A percentile compares a stretch with the other conserved stretches of the same genome.
Evolutionary conservation across 352 stramenopile genomes (phyloP).

Genomic region (Pythium dissimile): DNA sequence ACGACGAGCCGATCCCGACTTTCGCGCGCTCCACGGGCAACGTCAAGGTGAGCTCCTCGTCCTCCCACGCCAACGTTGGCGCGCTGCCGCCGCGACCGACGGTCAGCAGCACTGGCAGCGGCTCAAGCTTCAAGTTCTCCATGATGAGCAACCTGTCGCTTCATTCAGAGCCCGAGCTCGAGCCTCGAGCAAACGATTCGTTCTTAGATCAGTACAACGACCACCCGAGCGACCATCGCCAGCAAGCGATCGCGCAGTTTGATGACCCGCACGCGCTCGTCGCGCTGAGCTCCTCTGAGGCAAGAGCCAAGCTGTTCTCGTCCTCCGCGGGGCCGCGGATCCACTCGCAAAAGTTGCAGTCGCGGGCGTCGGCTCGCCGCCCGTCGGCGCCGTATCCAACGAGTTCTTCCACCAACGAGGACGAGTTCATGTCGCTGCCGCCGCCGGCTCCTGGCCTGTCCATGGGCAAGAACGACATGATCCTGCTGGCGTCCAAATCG

Average conservation of each 20-base stretch:
- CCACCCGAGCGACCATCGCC: background rate
- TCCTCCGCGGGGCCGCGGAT: background rate
- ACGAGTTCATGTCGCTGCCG: background rate
- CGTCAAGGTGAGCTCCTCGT: background rate
- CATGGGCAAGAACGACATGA: constrained; percentile 6
- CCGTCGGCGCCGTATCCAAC: background rate
- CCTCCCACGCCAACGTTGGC: background rate
- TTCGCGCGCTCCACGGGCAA: constrained; percentile 12
- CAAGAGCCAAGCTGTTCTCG: constrained; percentile 11
- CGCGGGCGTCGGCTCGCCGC: background rate
- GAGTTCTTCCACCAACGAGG: background rate
- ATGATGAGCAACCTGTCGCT: constrained; percentile 14
- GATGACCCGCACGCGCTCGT: background rate
- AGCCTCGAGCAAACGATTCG: constrained; percentile 1
- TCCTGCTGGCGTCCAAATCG: constrained; percentile 19
- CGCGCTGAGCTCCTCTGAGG: background rate
- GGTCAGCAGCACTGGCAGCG: background rate
- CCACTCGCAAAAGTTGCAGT: background rate
- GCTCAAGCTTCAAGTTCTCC: constrained; percentile 16
- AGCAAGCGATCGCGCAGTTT: background rate
- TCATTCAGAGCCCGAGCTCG: constrained; percentile 4
- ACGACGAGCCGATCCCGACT: background rate
- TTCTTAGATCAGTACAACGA: background rate
- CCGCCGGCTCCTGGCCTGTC: background rate
- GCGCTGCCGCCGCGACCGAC: constrained; percentile 1